phyloP scores from a whole-genome alignment of 345 rosid species.

The Ricinus communis region DNA sequence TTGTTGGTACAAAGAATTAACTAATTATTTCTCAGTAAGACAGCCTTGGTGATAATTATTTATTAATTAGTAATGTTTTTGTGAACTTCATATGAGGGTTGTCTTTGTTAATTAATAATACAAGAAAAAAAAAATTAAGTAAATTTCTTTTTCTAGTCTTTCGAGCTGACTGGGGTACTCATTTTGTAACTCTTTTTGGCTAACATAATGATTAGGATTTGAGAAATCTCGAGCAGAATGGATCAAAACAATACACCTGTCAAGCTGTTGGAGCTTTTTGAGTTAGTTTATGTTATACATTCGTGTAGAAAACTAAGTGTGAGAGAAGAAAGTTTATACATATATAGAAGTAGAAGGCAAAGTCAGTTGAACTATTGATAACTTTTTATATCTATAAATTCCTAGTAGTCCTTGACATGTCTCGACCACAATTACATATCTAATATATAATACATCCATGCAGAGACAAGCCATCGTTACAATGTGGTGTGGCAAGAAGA shows the following conservation, averaged over 20 bases:
- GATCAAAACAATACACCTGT: neutral
- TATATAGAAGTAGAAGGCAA: neutral
- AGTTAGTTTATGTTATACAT: neutral
- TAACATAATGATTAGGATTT: too few species aligned
- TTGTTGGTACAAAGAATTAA: neutral
- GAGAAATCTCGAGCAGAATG: neutral
- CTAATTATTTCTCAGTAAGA: neutral
- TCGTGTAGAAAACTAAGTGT: too few species aligned
- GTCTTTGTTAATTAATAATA: neutral
- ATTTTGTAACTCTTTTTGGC: neutral
- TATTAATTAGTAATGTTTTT: neutral
- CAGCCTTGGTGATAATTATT: neutral
- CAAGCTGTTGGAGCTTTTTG: neutral
- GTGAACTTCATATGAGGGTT: neutral
- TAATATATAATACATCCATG: neutral
- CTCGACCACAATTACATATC: neutral
- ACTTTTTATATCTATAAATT: neutral
- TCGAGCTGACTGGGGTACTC: neutral
- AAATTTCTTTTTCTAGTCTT: neutral
- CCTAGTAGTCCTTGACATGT: neutral
- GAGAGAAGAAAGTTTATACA: neutral
- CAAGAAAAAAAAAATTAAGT: neutral
- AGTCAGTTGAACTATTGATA: neutral
- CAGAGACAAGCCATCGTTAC: neutral
- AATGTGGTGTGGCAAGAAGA: slow-evolving; percentile 34